phyloP scores from a whole-genome alignment of 2,329 filamentous ascomycete species.

The Teratosphaeria pseudoeucalypti region DNA sequence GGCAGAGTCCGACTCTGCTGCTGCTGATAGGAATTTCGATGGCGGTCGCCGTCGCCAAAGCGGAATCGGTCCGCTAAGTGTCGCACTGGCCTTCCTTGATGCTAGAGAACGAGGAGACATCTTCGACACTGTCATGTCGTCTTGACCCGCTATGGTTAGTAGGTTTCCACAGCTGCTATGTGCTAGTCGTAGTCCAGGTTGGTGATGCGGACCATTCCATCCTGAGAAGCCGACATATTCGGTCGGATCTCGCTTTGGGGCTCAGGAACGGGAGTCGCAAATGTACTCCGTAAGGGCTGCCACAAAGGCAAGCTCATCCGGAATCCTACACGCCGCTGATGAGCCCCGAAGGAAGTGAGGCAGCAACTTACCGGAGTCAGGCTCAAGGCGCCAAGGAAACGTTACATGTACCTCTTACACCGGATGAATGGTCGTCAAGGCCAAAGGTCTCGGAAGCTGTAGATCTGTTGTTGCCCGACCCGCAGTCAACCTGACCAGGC shows the following conservation, averaged over 20 bases:
- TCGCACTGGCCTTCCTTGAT: not conserved
- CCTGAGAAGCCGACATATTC: not conserved
- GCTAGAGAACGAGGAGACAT: not conserved
- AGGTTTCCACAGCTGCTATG: not conserved
- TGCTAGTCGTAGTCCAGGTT: not conserved
- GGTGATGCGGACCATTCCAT: not conserved
- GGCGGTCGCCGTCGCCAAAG: not conserved
- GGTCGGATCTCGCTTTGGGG: not conserved
- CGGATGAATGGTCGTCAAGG: too few species aligned
- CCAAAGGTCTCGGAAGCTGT: too few species aligned
- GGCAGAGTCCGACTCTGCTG: not conserved
- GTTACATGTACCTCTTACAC: too few species aligned
- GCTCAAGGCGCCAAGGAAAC: not conserved
- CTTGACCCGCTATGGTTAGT: not conserved
- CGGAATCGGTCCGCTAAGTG: not conserved
- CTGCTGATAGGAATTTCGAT: not conserved
- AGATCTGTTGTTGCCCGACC: too few species aligned
- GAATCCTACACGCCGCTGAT: not conserved
- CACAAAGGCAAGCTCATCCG: not conserved
- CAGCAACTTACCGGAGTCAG: not conserved
- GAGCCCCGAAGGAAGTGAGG: not conserved
- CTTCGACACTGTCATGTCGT: not conserved
- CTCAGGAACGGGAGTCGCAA: not conserved
- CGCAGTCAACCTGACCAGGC: too few species aligned
- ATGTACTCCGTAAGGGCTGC: not conserved